Base-by-base conservation (phyloP, 495 filamentous ascomycete species). In the Talaromyces stipitatus region DNA sequence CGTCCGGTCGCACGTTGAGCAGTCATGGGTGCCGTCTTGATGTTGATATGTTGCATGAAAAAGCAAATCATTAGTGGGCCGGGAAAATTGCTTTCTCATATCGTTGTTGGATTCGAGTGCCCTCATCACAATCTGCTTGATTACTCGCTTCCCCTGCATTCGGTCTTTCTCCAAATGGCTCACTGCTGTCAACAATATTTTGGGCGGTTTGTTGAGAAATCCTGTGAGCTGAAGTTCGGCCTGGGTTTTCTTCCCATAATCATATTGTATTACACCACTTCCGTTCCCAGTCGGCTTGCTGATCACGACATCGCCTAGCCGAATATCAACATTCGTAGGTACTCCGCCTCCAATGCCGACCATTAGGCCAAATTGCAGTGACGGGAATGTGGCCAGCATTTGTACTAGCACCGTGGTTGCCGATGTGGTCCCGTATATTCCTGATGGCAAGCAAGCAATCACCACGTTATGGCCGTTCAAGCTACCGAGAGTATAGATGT, bases 301-400 rank as follows among this genome's bases (percentile, higher is more conserved):
- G 50, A 80, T 67, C 2, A 78, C 73, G 11, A 78, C 65, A 63
- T 77, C 74, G 24, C 76, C 75, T 9, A 78, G 66, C 38, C 66
- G 65, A 46, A 73, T 63, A 55, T 78, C 70, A 28, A 64, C 50
- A 50, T 57, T 63, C 55, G 62, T 63, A 27, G 69, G 66, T 27
- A 67, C 71, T 33, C 68, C 69, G 24, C 65, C 70, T 24, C 63
- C 68, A 57, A 74, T 61, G 29, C 69, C 76, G 18, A 79, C 74
- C 62, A 78, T 70, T 23, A 79, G 60, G 24, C 62, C 64, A 58
- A 75, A 69, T 36, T 63, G 68, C 23, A 78, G 63, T 1, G 38
- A 45, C 20, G 60, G 60, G 45, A 78, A 77, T 9, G 56, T 72
- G 24, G 60, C 58, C 8, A 51, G 54, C 60, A 79, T 64, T 12